These are phyloP conservation scores for Amphichorda felina DNA, from an alignment of 2,329 filamentous ascomycete genomes.

Conservation along the genomic window DNA sequence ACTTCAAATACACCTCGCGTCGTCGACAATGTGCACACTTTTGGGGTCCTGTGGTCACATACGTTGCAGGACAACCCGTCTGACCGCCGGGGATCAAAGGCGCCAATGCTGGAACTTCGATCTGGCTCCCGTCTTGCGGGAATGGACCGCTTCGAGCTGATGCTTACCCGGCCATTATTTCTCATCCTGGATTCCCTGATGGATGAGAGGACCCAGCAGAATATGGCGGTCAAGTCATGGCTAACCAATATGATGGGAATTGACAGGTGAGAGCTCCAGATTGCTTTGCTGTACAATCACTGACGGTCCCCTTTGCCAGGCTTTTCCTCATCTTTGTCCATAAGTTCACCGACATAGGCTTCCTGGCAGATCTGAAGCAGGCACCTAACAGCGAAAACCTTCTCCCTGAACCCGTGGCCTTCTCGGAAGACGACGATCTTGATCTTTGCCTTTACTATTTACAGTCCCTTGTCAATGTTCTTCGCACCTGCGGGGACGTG, in stretches of 20 bases:
- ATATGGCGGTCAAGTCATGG: conserved; percentile 71
- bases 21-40: conserved; percentile 55
- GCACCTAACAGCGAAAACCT: conserved; percentile 4
- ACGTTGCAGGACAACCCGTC: conserved; percentile 49
- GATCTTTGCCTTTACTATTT: conserved; percentile 72
- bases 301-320: conserved; percentile 20
- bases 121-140: conserved; percentile 34
- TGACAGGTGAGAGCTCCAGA: conserved; percentile 43
- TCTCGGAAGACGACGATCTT: conserved; percentile 53
- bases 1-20: conserved; percentile 14
- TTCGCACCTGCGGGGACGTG: conserved; percentile 53
- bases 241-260: conserved; percentile 54
- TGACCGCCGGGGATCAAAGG: conserved; percentile 38
- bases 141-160: conserved; percentile 53
- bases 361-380: conserved; percentile 22
- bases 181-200: conserved; percentile 67
- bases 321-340: conserved; percentile 49
- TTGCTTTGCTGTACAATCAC: background rate
- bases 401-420: conserved; percentile 7
- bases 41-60: conserved; percentile 75
- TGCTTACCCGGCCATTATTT: conserved; percentile 73
- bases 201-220: conserved; percentile 61
- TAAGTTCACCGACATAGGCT: conserved; percentile 43
- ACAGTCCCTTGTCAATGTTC: conserved; percentile 59
- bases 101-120: conserved; percentile 21